A percentile compares a stretch with the other conserved stretches of the same genome.
Evolutionary conservation across 306 rosid species (phyloP).

Genomic region (Medicago truncatula): MtrunA17r5.0-ANR NC_053043.1:7033501-7034000

Average conservation of each 20-base stretch:
- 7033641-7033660: constrained; percentile 53
- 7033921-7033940: constrained; percentile 54
- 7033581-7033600: constrained; percentile 57
- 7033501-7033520: constrained; percentile 89
- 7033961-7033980: constrained; percentile 63
- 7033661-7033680: constrained; percentile 56
- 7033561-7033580: constrained; percentile 75
- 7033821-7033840: constrained; percentile 32
- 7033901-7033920: constrained; percentile 47
- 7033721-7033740: constrained; percentile 3
- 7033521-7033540: constrained; percentile 70
- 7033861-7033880: constrained; percentile 71
- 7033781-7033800: background rate
- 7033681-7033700: constrained; percentile 58
- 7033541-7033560: constrained; percentile 69
- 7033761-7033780: background rate
- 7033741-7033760: no score
- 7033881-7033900: constrained; percentile 45
- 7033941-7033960: constrained; percentile 63
- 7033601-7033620: constrained; percentile 38
- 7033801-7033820: constrained; percentile 18
- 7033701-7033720: constrained; percentile 80
- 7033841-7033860: constrained; percentile 80
- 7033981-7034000: constrained; percentile 58
- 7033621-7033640: constrained; percentile 61